Evolutionary conservation across 2,329 filamentous ascomycete genomes (phyloP).

Genomic region (Fusarium pseudoanthophilum): DNA sequence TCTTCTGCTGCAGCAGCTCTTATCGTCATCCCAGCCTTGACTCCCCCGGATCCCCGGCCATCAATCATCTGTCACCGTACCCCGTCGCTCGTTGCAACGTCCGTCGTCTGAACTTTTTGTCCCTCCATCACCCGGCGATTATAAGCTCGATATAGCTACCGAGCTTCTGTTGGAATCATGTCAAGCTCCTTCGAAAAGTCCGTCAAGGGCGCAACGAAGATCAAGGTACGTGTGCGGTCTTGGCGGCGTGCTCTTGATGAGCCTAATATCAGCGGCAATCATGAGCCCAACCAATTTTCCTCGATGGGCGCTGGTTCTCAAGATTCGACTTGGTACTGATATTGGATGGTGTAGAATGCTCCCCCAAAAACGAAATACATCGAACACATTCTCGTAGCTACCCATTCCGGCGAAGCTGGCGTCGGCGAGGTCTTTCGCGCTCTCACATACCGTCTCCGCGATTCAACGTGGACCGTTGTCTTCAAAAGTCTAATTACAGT

Average conservation of each 20-base stretch:
- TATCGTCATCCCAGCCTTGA: constrained; percentile 18
- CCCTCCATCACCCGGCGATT: constrained; percentile 14
- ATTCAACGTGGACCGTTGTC: constrained; percentile 99
- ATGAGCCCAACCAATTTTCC: not conserved
- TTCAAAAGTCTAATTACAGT: constrained; percentile 97
- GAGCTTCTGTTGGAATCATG: constrained; percentile 60
- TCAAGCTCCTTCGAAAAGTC: constrained; percentile 97
- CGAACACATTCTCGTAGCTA: constrained; percentile 95
- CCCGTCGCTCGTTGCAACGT: constrained; percentile 34
- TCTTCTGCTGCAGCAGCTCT: constrained; percentile 1
- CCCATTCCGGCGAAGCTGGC: constrained; percentile 92
- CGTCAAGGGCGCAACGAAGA: constrained; percentile 98
- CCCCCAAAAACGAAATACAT: constrained; percentile 99
- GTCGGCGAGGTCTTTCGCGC: constrained; percentile 96
- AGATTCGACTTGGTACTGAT: not conserved
- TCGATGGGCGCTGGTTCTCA: not conserved
- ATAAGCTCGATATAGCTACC: constrained; percentile 17
- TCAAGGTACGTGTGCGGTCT: constrained; percentile 72
- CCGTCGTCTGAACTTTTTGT: constrained; percentile 23
- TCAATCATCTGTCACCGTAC: constrained; percentile 32
- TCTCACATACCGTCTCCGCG: constrained; percentile 86
- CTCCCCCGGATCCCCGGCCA: constrained; percentile 16
- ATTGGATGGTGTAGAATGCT: constrained; percentile 72
- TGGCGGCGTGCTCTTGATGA: not conserved
- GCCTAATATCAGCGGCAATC: not conserved